phyloP scores from a whole-genome alignment of 805 yeast genomes.

The Maudiozyma serrabonitensis region DNA sequence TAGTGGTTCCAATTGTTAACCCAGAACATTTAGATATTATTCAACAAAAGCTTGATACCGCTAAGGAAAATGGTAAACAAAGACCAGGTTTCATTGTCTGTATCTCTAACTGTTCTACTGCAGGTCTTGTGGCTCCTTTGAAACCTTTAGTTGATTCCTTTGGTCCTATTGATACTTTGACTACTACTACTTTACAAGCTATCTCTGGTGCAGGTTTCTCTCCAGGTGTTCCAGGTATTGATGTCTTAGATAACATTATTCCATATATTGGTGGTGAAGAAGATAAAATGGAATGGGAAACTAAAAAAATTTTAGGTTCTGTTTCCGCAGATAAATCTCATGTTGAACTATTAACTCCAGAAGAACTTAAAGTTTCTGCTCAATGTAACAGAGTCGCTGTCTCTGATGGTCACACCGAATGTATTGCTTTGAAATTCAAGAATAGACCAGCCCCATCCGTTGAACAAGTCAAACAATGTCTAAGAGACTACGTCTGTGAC shows the following conservation, averaged over 20 bases:
- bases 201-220: conserved; percentile 97
- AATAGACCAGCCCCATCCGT: conserved; percentile 77
- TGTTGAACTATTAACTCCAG: conserved; percentile 49
- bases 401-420: conserved; percentile 95
- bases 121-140: conserved; percentile 93
- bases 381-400: conserved; percentile 97
- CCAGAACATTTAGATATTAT: conserved; percentile 78
- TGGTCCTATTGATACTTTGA: conserved; percentile 81
- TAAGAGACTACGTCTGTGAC: conserved; percentile 72
- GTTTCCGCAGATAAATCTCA: conserved; percentile 43
- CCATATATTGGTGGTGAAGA: conserved; percentile 96
- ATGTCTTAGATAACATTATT: conserved; percentile 85
- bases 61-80: conserved; percentile 44
- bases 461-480: conserved; percentile 62
- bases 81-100: conserved; percentile 82
- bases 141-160: conserved; percentile 84
- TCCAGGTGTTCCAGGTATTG: conserved; percentile 95
- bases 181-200: conserved; percentile 92
- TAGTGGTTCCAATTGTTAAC: conserved; percentile 91
- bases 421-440: conserved; percentile 78
- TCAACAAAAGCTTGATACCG: conserved; percentile 44
- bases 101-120: conserved; percentile 97
- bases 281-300: conserved; percentile 97
- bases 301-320: conserved; percentile 81
- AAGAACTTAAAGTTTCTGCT: conserved; percentile 80